Evolutionary conservation across 1,284 basidiomycete genomes (phyloP).

Genomic region (Leccinum insigne): DNA sequence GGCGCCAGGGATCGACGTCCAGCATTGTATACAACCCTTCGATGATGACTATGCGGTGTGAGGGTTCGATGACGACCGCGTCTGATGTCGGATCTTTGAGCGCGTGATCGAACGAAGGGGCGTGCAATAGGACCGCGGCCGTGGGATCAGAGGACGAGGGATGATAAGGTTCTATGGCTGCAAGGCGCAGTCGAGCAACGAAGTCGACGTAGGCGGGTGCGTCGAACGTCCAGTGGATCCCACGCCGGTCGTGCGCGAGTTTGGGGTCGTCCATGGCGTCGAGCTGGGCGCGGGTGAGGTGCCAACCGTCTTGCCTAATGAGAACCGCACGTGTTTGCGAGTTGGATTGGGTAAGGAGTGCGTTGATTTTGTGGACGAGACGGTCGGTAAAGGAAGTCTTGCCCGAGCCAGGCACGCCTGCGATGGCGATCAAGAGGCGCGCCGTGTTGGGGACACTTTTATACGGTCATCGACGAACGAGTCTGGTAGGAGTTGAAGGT

Average conservation of each 20-base stretch:
- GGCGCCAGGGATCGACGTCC: conserved; percentile 69
- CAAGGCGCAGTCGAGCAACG: conserved; percentile 48
- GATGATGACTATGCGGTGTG: conserved; percentile 76
- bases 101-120: conserved; percentile 77
- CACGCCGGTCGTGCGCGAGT: conserved; percentile 68
- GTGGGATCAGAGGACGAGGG: neutral
- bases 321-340: conserved; percentile 44
- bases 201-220: conserved; percentile 65
- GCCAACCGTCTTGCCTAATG: conserved; percentile 87
- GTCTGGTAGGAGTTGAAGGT: accelerated
- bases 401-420: conserved; percentile 83
- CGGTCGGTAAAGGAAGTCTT: conserved; percentile 72
- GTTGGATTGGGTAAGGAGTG: conserved; percentile 25
- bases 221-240: conserved; percentile 78
- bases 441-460: conserved; percentile 10
- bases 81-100: conserved; percentile 61
- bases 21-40: conserved; percentile 87
- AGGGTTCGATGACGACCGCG: conserved; percentile 54
- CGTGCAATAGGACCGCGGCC: conserved; percentile 42
- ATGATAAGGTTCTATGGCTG: neutral
- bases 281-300: conserved; percentile 67
- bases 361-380: conserved; percentile 40
- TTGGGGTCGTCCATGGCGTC: conserved; percentile 69
- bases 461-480: neutral
- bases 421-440: conserved; percentile 74